These are phyloP conservation scores for Oryza brachyantha DNA, from an alignment of 176 grass and related monocot species.

Conservation along the genomic window DNA sequence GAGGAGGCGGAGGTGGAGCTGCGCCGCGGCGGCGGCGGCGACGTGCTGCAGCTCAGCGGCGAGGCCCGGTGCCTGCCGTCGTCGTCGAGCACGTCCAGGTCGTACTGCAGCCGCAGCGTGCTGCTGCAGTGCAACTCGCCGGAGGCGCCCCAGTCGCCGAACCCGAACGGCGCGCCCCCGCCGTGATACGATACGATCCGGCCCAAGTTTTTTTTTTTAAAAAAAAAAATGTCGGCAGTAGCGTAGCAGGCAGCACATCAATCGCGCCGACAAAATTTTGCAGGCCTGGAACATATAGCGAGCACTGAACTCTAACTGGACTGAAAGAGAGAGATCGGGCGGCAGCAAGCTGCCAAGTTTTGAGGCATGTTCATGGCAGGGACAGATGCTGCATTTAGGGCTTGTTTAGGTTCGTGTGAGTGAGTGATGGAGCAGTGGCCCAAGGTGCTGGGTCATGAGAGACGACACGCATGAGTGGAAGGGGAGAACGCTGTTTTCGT, in stretches of 20 bases:
- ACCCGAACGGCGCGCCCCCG: slow-evolving; percentile 36
- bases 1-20: not conserved
- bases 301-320: not conserved
- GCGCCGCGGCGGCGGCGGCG: not conserved
- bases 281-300: not conserved
- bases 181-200: not conserved
- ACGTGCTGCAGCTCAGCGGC: slow-evolving; percentile 45
- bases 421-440: too few relatives aligned
- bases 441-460: too few relatives aligned
- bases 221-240: not conserved
- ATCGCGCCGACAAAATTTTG: not conserved
- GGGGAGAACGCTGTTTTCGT: too few relatives aligned
- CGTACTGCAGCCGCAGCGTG: slow-evolving; percentile 77
- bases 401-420: not conserved
- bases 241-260: not conserved
- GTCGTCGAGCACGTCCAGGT: slow-evolving; percentile 81
- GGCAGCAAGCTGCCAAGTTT: not conserved
- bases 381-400: too few relatives aligned
- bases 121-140: slow-evolving; percentile 64
- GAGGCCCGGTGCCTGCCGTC: slow-evolving; percentile 64
- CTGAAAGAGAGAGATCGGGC: not conserved
- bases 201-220: not conserved
- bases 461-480: too few relatives aligned
- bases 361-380: not conserved
- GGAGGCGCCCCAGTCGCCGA: slow-evolving; percentile 43